Percentiles rank a stretch among this genome's conserved stretches.
phyloP scores from a whole-genome alignment of 768 basidiomycete species.

The Leccinum disarticulatum region DNA sequence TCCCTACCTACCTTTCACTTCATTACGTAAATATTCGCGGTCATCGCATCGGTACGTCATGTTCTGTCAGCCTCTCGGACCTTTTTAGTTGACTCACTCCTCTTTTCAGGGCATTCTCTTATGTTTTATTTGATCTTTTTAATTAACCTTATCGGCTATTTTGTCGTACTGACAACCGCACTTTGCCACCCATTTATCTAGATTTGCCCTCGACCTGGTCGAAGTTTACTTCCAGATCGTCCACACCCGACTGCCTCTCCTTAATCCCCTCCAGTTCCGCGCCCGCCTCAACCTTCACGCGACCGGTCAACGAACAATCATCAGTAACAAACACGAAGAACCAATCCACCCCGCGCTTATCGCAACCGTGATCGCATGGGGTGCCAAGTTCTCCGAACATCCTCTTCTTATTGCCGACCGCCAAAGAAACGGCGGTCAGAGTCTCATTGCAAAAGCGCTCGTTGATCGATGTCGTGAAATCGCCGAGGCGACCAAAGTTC shows the following conservation, averaged over 20 bases:
- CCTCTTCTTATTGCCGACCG: conserved; percentile 80
- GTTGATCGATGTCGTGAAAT: conserved; percentile 83
- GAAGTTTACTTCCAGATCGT: conserved; percentile 95
- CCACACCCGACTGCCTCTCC: conserved; percentile 82
- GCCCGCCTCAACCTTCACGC: conserved; percentile 55
- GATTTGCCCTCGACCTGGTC: conserved; percentile 89
- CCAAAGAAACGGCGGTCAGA: conserved; percentile 65
- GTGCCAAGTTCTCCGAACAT: conserved; percentile 92
- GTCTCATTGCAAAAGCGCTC: conserved; percentile 72
- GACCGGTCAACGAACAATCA: conserved; percentile 22
- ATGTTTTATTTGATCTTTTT: conserved; percentile 23
- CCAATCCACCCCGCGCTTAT: conserved; percentile 71
- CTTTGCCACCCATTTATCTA: conserved; percentile 32
- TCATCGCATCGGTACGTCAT: conserved; percentile 27
- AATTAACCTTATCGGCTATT: conserved; percentile 30
- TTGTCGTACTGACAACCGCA: conserved; percentile 14
- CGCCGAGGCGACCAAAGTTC: conserved; percentile 84
- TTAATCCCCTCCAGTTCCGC: conserved; percentile 82
- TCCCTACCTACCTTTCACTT: conserved; percentile 33
- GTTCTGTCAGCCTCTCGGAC: not conserved
- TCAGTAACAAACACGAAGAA: conserved; percentile 35
- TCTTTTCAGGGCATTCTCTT: conserved; percentile 24
- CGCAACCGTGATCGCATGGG: conserved; percentile 88
- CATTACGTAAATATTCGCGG: conserved; percentile 31
- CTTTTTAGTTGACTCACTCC: not conserved